A percentile compares a stretch with the other conserved stretches of the same genome.
phyloP scores from a whole-genome alignment of 2,329 filamentous ascomycete species.

The Huntiella bhutanensis region DNA sequence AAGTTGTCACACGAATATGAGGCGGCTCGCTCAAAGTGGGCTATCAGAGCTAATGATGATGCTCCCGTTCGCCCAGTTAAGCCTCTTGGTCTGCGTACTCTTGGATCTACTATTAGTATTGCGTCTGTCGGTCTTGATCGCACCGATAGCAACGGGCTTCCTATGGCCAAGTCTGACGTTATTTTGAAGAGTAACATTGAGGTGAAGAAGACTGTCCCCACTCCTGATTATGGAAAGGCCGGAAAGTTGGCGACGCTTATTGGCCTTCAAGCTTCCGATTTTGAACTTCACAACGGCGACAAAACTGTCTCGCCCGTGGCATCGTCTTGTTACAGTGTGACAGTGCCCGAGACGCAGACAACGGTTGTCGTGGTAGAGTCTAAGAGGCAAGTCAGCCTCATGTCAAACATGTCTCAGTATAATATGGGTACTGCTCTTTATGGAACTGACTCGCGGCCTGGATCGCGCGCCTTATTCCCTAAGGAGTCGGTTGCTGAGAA shows the following conservation, averaged over 20 bases:
- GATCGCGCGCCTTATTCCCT: constrained; percentile 3
- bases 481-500: background rate
- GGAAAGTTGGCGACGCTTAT: background rate
- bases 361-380: constrained; percentile 6
- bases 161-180: background rate
- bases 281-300: constrained; percentile 2
- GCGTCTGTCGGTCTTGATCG: background rate
- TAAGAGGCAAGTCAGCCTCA: constrained; percentile 10
- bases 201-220: background rate
- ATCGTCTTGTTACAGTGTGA: constrained; percentile 11
- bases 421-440: constrained; percentile 8
- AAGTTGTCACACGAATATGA: constrained; percentile 11
- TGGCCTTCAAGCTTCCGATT: background rate
- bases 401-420: constrained; percentile 12
- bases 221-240: background rate
- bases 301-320: constrained; percentile 8
- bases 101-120: constrained; percentile 7
- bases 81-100: constrained; percentile 6
- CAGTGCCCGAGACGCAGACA: constrained; percentile 11
- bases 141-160: background rate
- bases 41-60: constrained; percentile 5
- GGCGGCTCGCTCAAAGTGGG: constrained; percentile 10
- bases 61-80: constrained; percentile 1
- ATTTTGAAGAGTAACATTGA: background rate
- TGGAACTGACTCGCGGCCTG: constrained; percentile 6